phyloP scores from a whole-genome alignment of 495 filamentous ascomycete species.

The Letharia columbiana region DNA sequence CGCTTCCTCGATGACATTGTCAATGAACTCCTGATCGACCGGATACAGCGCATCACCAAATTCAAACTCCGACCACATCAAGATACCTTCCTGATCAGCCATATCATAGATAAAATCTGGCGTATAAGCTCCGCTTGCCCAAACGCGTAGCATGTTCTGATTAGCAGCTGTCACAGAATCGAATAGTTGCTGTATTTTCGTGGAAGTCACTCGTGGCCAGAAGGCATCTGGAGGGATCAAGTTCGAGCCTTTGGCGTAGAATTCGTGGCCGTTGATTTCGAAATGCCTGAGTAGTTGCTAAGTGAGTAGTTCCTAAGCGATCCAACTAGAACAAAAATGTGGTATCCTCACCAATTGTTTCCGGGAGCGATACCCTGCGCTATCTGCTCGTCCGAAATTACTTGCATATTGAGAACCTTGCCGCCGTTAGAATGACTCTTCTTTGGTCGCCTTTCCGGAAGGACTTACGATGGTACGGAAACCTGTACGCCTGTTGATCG shows the following conservation, averaged over 20 bases:
- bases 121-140: slow-evolving; percentile 55
- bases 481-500: slow-evolving; percentile 49
- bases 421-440: background rate
- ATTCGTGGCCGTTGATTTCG: slow-evolving; percentile 58
- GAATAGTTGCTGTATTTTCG: slow-evolving; percentile 47
- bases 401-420: slow-evolving; percentile 47
- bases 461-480: slow-evolving; percentile 51
- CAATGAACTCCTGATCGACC: slow-evolving; percentile 45
- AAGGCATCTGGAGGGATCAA: slow-evolving; percentile 60
- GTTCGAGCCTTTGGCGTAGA: slow-evolving; percentile 61
- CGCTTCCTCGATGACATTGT: slow-evolving; percentile 50
- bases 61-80: slow-evolving; percentile 62
- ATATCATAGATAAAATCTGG: slow-evolving; percentile 63
- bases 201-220: slow-evolving; percentile 54
- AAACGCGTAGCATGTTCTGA: slow-evolving; percentile 64
- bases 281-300: slow-evolving; percentile 39
- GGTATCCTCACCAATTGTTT: slow-evolving; percentile 42
- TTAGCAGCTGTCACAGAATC: slow-evolving; percentile 49
- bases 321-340: background rate
- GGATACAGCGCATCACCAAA: slow-evolving; percentile 60
- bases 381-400: slow-evolving; percentile 50
- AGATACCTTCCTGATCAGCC: slow-evolving; percentile 55
- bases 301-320: background rate
- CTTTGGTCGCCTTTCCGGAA: background rate
- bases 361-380: slow-evolving; percentile 52